Conservation (phyloP, 345 rosid genomes). For the Durio zibethinus region DNA sequence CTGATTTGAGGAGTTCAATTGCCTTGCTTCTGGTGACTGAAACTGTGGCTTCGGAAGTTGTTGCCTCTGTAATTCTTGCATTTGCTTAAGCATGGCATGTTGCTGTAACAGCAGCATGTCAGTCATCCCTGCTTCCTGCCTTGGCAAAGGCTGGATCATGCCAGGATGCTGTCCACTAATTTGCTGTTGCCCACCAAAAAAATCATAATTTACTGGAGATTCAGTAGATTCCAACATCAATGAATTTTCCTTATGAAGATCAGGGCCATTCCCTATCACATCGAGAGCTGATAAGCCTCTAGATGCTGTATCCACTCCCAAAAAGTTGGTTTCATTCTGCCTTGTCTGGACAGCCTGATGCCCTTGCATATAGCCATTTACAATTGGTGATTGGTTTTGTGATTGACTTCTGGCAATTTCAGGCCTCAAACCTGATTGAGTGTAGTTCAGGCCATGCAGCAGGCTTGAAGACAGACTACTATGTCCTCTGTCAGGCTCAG, state of each 20-base stretch:
- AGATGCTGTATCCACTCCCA: slow-evolving; percentile 58
- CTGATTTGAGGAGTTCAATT: slow-evolving; percentile 44
- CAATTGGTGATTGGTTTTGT: slow-evolving; percentile 49
- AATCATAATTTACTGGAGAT: slow-evolving; percentile 64
- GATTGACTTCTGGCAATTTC: slow-evolving; percentile 53
- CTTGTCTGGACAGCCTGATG: slow-evolving; percentile 42
- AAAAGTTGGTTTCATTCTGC: slow-evolving; percentile 55
- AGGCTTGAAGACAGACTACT: slow-evolving; percentile 47
- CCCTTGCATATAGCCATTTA: slow-evolving; percentile 69
- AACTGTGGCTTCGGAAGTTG: slow-evolving; percentile 51
- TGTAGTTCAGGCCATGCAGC: slow-evolving; percentile 52
- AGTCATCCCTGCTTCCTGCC: slow-evolving; percentile 64
- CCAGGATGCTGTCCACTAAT: slow-evolving; percentile 54
- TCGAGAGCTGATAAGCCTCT: slow-evolving; percentile 48
- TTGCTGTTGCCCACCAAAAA: slow-evolving; percentile 69
- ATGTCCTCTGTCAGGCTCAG: slow-evolving; percentile 57
- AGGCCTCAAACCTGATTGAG: slow-evolving; percentile 48
- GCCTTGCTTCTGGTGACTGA: slow-evolving; percentile 55
- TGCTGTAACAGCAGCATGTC: slow-evolving; percentile 84
- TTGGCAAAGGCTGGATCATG: slow-evolving; percentile 57
- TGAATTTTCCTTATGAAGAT: slow-evolving; percentile 40
- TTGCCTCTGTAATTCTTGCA: slow-evolving; percentile 77
- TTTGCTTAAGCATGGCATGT: slow-evolving; percentile 62
- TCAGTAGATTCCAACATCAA: slow-evolving; percentile 51
- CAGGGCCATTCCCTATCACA: slow-evolving; percentile 43